Evolutionary conservation across 345 rosid genomes (phyloP).

Genomic region (Hypericum perforatum): DNA sequence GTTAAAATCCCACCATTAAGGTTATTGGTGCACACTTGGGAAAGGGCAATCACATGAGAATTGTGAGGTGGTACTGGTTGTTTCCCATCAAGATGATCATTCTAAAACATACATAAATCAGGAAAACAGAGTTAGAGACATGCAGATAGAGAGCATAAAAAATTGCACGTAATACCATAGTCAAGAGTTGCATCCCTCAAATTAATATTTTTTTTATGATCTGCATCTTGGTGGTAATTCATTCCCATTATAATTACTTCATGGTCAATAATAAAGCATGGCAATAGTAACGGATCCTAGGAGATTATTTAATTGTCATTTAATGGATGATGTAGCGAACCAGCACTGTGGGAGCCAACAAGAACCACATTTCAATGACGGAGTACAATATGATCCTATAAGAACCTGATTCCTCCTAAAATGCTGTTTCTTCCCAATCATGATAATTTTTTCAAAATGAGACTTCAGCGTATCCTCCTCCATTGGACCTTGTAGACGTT

Average conservation of each 20-base stretch:
- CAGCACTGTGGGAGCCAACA: too few relatives aligned
- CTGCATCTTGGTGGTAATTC: too few relatives aligned
- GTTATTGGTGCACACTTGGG: constrained; percentile 81
- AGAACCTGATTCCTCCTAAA: constrained; percentile 62
- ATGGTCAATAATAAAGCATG: too few relatives aligned
- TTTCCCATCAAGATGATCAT: constrained; percentile 59
- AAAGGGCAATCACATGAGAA: constrained; percentile 71
- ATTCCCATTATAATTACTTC: too few relatives aligned
- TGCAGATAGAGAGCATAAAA: constrained; percentile 8
- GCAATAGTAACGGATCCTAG: too few relatives aligned
- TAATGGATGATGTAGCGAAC: too few relatives aligned
- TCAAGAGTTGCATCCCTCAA: too few relatives aligned
- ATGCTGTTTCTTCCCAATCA: constrained; percentile 68
- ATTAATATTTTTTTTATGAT: too few relatives aligned
- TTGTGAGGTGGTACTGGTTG: constrained; percentile 60
- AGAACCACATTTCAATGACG: neutral
- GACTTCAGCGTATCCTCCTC: constrained; percentile 90
- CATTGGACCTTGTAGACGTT: constrained; percentile 91
- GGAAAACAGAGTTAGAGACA: constrained; percentile 19
- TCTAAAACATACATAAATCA: constrained; percentile 34
- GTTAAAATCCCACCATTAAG: constrained; percentile 55
- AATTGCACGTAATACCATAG: too few relatives aligned
- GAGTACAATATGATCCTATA: constrained; percentile 5
- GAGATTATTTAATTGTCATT: too few relatives aligned
- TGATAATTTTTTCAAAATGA: constrained; percentile 88